phyloP scores from a whole-genome alignment of 139 green algal species.

The Tetraselmis striata region DNA sequence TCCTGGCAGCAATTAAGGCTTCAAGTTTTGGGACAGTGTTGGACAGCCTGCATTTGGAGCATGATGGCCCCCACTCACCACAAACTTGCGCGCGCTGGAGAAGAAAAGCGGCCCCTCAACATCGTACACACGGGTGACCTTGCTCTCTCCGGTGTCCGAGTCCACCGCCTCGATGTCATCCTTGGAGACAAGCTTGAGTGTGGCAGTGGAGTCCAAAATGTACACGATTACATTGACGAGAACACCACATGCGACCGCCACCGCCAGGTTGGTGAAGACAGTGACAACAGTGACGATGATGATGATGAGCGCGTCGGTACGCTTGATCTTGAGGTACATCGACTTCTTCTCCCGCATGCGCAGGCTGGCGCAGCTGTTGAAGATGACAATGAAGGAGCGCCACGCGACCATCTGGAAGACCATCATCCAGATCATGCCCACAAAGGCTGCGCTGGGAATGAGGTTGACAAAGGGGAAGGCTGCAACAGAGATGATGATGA shows the following conservation, averaged over 20 bases:
- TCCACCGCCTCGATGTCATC: not conserved
- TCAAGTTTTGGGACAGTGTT: no score
- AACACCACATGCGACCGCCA: not conserved
- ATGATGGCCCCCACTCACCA: no score
- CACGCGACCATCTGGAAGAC: not conserved
- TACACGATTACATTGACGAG: slow-evolving; percentile 2
- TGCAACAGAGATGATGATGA: not conserved
- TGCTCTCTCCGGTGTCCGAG: not conserved
- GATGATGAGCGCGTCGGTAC: slow-evolving; percentile 2
- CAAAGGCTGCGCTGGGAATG: not conserved
- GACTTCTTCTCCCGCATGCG: not conserved
- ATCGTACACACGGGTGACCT: not conserved
- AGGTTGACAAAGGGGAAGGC: not conserved
- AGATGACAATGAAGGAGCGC: not conserved
- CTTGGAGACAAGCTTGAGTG: not conserved
- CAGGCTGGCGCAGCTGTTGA: not conserved
- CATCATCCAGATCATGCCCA: slow-evolving; percentile 5
- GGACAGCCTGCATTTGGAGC: no score
- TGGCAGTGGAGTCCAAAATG: not conserved
- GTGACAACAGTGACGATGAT: slow-evolving; percentile 4
- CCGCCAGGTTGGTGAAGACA: slow-evolving; percentile 1
- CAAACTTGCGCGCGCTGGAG: not conserved
- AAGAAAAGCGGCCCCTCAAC: slow-evolving; percentile 5
- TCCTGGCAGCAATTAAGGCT: no score
- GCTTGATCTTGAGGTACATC: not conserved